Evolutionary conservation across 257 asterid genomes (phyloP).

Genomic region (Capsicum chinense): DNA sequence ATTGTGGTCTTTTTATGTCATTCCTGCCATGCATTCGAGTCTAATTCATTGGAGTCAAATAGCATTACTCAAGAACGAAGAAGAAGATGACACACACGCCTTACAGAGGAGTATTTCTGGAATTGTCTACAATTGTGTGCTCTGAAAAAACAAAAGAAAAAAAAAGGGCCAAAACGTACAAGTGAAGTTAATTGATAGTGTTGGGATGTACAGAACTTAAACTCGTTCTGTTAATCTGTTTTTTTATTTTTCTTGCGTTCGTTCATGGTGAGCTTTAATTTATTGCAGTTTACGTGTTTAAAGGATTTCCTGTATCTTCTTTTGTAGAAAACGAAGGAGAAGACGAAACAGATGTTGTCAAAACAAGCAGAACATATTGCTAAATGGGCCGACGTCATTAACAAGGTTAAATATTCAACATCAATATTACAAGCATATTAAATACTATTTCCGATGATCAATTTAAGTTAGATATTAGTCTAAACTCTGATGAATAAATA

Average conservation of each 20-base stretch:
- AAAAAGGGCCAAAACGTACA: neutral
- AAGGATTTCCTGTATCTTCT: neutral
- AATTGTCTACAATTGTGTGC: neutral
- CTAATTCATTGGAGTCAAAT: too few relatives aligned
- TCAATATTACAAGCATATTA: neutral
- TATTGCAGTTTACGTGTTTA: constrained; percentile 35
- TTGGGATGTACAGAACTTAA: too few relatives aligned
- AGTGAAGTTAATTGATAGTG: neutral
- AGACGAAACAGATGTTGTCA: constrained; percentile 72
- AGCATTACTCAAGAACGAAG: too few relatives aligned
- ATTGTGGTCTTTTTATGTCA: too few relatives aligned
- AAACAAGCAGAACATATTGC: constrained; percentile 82
- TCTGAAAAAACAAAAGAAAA: neutral
- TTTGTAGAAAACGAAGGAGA: constrained; percentile 77
- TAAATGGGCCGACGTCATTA: constrained; percentile 92
- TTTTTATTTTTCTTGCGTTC: neutral
- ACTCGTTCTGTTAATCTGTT: neutral
- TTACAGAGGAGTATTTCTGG: neutral
- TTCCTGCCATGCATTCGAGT: too few relatives aligned
- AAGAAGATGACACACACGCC: neutral
- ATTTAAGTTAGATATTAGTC: too few relatives aligned
- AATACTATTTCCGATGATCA: too few relatives aligned
- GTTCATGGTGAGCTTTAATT: neutral
- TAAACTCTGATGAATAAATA: too few relatives aligned
- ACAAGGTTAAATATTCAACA: constrained; percentile 56